A percentile compares a stretch with the other conserved stretches of the same genome.
Evolutionary conservation across 2,329 filamentous ascomycete species (phyloP).

Genomic region (Trichoderma guizhouense): DNA sequence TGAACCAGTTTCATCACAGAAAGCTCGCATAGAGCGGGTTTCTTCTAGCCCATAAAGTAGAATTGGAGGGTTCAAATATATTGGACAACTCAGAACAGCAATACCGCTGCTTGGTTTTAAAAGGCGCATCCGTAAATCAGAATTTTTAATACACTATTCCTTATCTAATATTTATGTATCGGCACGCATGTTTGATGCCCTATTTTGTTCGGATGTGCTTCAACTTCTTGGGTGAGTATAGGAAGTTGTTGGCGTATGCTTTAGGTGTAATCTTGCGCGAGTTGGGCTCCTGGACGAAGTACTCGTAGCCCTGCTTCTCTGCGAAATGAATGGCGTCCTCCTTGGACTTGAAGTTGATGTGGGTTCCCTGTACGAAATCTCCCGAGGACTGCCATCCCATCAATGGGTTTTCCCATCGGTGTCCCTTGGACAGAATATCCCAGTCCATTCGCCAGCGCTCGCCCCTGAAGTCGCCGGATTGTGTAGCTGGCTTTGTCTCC

Average conservation of each 20-base stretch:
- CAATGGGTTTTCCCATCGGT: slow-evolving; percentile 96
- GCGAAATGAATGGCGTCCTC: slow-evolving; percentile 94
- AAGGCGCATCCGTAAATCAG: background rate
- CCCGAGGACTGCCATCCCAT: slow-evolving; percentile 98
- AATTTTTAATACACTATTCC: background rate
- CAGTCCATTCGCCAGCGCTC: slow-evolving; percentile 97
- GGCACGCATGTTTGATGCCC: slow-evolving; percentile 19
- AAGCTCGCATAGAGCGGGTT: background rate
- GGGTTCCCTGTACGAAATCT: slow-evolving; percentile 91
- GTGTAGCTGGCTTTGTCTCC: slow-evolving; percentile 89
- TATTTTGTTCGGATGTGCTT: slow-evolving; percentile 84
- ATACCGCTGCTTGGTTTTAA: background rate
- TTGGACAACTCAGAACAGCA: background rate
- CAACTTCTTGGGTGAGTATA: slow-evolving; percentile 79
- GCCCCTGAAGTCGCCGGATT: slow-evolving; percentile 83
- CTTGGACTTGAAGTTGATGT: slow-evolving; percentile 86
- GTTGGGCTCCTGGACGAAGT: slow-evolving; percentile 97
- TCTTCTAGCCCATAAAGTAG: background rate
- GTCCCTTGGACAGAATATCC: slow-evolving; percentile 88
- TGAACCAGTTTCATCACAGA: background rate
- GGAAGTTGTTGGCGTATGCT: slow-evolving; percentile 95
- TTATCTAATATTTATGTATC: background rate
- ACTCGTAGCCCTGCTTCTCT: slow-evolving; percentile 98
- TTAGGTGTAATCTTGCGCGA: slow-evolving; percentile 82
- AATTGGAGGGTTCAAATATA: background rate